Percentiles rank a stretch among this genome's conserved stretches.
phyloP scores from a whole-genome alignment of 208 protist genomes.

The Dictyostelium gargantuum region DNA sequence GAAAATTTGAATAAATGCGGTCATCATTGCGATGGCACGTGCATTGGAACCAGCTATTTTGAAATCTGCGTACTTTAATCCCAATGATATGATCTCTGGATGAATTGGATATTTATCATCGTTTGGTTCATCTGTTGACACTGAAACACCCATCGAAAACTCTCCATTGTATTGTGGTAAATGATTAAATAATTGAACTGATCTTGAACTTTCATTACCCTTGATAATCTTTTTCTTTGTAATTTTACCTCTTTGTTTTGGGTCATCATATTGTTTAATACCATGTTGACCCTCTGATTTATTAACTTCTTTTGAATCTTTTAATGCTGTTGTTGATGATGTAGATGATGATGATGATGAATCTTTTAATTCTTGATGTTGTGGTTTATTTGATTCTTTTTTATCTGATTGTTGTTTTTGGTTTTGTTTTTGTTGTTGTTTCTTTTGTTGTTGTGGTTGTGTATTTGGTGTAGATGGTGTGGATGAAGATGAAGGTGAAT shows the following conservation, averaged over 20 bases:
- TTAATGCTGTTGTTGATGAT: not conserved
- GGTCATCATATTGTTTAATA: conserved; percentile 53
- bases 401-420: not conserved
- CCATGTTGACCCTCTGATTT: not conserved
- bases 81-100: conserved; percentile 77
- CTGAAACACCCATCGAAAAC: not conserved
- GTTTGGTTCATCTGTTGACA: conserved; percentile 11
- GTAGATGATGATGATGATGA: not conserved
- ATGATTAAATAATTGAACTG: conserved; percentile 75
- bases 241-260: conserved; percentile 39
- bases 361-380: not conserved
- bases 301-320: not conserved
- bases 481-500: not conserved
- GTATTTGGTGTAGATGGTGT: not conserved
- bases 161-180: conserved; percentile 73
- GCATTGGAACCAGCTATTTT: conserved; percentile 82
- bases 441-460: not conserved
- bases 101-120: conserved; percentile 64
- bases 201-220: not conserved
- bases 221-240: conserved; percentile 65
- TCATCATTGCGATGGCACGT: conserved; percentile 79
- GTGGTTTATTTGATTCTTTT: not conserved
- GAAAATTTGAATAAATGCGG: conserved; percentile 79
- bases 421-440: not conserved
- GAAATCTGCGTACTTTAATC: conserved; percentile 73